phyloP scores from a whole-genome alignment of 2,329 filamentous ascomycete genomes.

The Colletotrichum caudatum region DNA sequence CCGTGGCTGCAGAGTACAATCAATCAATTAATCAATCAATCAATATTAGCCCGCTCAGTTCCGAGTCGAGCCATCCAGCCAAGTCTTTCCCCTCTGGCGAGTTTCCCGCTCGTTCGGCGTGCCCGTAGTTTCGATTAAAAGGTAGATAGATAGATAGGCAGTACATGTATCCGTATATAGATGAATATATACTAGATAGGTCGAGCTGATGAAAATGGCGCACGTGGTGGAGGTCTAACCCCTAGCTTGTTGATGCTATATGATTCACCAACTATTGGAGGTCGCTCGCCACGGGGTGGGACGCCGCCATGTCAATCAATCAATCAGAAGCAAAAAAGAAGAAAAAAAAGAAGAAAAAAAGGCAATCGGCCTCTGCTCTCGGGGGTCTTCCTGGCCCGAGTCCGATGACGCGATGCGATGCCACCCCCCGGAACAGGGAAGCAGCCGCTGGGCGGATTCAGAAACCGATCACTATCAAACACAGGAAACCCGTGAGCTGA shows the following conservation, averaged over 20 bases:
- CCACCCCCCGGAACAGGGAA: not conserved
- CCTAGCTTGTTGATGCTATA: constrained; percentile 7
- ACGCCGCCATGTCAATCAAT: not conserved
- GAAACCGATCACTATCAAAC: not conserved
- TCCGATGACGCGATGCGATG: not conserved
- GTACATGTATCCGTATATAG: not conserved
- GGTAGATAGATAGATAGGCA: not conserved
- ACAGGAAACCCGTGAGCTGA: not conserved
- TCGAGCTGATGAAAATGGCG: not conserved
- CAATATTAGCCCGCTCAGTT: not conserved
- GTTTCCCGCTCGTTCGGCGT: constrained; percentile 19
- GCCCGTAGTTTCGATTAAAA: constrained; percentile 15
- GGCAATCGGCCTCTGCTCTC: not conserved
- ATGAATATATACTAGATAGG: not conserved
- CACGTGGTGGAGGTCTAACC: constrained; percentile 13
- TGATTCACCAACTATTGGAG: not conserved
- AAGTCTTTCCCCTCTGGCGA: not conserved
- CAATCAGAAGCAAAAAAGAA: too few species aligned
- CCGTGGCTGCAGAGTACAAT: not conserved
- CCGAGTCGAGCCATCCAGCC: not conserved
- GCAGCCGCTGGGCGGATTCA: not conserved
- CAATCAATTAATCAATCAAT: not conserved
- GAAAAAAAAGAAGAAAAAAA: too few species aligned
- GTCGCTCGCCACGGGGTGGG: too few species aligned
- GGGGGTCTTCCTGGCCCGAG: not conserved